Evolutionary conservation across 2,329 filamentous ascomycete genomes (phyloP).

Genomic region (Cladosporium halotolerans): DNA sequence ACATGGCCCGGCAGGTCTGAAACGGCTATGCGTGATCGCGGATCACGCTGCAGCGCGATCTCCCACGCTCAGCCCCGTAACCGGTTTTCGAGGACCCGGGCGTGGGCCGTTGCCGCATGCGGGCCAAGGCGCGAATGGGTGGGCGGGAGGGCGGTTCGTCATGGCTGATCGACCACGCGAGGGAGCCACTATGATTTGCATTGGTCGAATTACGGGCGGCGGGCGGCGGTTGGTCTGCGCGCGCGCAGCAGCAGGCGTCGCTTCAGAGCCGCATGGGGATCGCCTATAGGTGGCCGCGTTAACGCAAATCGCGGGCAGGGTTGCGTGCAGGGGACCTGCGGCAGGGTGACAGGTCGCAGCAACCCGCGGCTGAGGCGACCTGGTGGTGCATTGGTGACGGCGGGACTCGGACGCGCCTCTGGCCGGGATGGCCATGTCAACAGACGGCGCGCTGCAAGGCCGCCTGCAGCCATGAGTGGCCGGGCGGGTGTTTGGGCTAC

Average conservation of each 20-base stretch:
- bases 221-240: background rate
- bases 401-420: background rate
- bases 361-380: background rate
- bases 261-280: slow-evolving; percentile 9
- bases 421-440: slow-evolving; percentile 6
- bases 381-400: background rate
- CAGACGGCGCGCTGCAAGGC: background rate
- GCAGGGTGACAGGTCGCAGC: background rate
- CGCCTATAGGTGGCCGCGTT: background rate
- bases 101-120: background rate
- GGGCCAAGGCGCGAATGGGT: background rate
- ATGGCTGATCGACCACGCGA: slow-evolving; percentile 11
- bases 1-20: background rate
- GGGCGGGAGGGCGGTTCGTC: slow-evolving; percentile 1
- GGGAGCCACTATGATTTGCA: slow-evolving; percentile 9
- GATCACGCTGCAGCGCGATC: slow-evolving; percentile 8
- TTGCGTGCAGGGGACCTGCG: background rate
- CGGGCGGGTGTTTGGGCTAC: slow-evolving; percentile 4
- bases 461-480: slow-evolving; percentile 4
- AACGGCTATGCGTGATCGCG: slow-evolving; percentile 4
- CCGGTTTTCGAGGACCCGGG: slow-evolving; percentile 1
- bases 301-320: slow-evolving; percentile 1
- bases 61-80: background rate
- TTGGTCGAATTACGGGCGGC: background rate
- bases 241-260: background rate